Percentiles rank a stretch among this genome's conserved stretches.
Evolutionary conservation across 2,329 filamentous ascomycete species (phyloP).

Genomic region (Talaromyces sp.): DNA sequence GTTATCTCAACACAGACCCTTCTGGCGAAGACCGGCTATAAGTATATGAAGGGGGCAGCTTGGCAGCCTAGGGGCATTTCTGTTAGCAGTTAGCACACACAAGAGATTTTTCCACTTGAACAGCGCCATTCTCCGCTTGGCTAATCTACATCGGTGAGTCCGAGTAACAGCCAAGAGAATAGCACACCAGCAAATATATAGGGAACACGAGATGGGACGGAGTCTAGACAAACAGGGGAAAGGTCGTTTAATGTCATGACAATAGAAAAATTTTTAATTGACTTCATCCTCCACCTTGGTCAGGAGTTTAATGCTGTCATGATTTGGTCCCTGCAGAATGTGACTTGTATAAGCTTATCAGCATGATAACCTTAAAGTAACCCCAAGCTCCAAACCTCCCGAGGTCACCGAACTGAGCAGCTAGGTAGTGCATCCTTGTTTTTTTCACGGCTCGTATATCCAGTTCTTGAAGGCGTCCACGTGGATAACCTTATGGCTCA

Average conservation of each 20-base stretch:
- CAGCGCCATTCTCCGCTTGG: not conserved
- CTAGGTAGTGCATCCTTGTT: too few relatives aligned
- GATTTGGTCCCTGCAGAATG: not conserved
- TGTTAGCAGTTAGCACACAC: not conserved
- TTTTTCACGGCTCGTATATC: not conserved
- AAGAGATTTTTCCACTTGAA: not conserved
- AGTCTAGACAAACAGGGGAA: not conserved
- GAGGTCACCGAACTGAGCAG: too few relatives aligned
- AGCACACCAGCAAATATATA: not conserved
- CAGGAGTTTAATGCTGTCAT: not conserved
- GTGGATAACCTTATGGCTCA: not conserved
- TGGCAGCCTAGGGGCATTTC: not conserved
- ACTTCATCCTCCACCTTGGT: not conserved
- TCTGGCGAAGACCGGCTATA: too few relatives aligned
- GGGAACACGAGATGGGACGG: not conserved
- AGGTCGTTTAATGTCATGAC: not conserved
- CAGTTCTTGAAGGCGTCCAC: not conserved
- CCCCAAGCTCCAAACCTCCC: not conserved
- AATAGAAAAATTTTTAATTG: not conserved
- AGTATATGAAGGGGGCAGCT: too few relatives aligned
- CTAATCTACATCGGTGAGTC: not conserved
- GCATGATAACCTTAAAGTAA: not conserved
- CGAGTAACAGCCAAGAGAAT: not conserved
- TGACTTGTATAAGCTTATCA: not conserved
- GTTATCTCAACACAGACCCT: too few relatives aligned